Base-by-base conservation (phyloP, 176 grass and related monocot genomes). In the Pontederia paniculata region DNA sequence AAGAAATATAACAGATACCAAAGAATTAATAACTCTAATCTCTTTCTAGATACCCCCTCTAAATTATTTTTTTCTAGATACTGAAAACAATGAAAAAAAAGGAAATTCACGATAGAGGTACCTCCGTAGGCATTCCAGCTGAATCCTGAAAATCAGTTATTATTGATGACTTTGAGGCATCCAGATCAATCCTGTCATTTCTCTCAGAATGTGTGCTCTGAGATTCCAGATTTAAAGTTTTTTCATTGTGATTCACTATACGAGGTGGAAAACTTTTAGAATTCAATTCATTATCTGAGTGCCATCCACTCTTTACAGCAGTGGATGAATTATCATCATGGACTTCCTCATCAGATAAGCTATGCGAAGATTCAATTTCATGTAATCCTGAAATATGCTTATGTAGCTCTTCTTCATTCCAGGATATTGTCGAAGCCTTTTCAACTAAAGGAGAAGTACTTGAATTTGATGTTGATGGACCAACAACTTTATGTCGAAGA, bases 341-440 rank as follows among this genome's bases (percentile, higher is more conserved):
- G 63, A 45, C 83, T 75, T 98, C 93, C 72, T 64, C 78, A 71
- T 98, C 93, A 71, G 93, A 98, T 57, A 98, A 74, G 47, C 87
- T 91, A 54, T 78, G 67, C 45, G 80, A 52, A 51, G 83, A 74
- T 65, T 57, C 77, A 47, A 88, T 70, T 55, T 76, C 80, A 53
- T 44, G 77, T 21, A 71, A 71, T 59, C 83, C 67, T 57, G 59
- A 48, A 63, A 58, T 81, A 8, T 66, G 57, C 28, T 82, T 90
- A 49, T 69, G 78, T 73, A 17, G 55, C 23, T 84, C 91, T 44
- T 89, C 83, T 54, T 70, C 76, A 48, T 81, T 88, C 87, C 83
- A 91, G 48, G 87, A 70, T 50, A 91, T 60, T 52, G 80, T 48
- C 80, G 88, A 77, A 50, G 60, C 61, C 65, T 83, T 79, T 48